Base-by-base conservation (phyloP, 2,329 filamentous ascomycete species). In the Sporothrix humicola region DNA sequence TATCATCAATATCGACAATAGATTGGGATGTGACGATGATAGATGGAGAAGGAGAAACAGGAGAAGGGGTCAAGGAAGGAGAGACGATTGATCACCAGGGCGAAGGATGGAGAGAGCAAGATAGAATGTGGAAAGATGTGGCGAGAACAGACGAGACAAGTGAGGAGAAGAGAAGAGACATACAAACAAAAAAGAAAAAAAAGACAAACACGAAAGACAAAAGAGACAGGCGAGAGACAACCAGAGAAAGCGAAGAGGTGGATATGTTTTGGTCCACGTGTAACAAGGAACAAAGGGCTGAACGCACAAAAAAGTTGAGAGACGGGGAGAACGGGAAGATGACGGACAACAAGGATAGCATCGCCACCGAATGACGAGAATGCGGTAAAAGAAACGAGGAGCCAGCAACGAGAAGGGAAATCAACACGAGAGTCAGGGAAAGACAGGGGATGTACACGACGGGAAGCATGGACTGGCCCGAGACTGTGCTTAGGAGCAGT, bases 221-320 rank as follows among this genome's bases (percentile, higher is more conserved):
- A 68, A 37, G 46, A 44, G 59, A 59, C 44, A 72, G 46, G 54
- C 71, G 61, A 69, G 42, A 50, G 12, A 31, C 10, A 17, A 50
- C 63, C 59, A 65, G 8, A 65, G n/a, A n/a, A 48, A 65, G 61
- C 61, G 61, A 66, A 48, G 61, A 46, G 59, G 52, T 10, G 61
- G 63, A 59, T 31, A 46, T 17, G 63, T 48, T 48, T 48, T 66
- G 20, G 20, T 17, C 12, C 42, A 66, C 61, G 42, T 48, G 61
- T 68, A 48, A 69, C 37, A 56, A 68, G 17, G 26, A n/a, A 8
- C 48, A 66, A 42, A 69, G 52, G 44, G 23, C 44, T 52, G 15
- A 23, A 20, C 4, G 31, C 31, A 37, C 31, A 5, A 37, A 23
- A 50, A 58, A 31, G 65, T 6, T 69, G 65, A 37, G 54, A 31